Evolutionary conservation across 495 filamentous ascomycete genomes (phyloP).

Genomic region (Daldinia bambusicola): DNA sequence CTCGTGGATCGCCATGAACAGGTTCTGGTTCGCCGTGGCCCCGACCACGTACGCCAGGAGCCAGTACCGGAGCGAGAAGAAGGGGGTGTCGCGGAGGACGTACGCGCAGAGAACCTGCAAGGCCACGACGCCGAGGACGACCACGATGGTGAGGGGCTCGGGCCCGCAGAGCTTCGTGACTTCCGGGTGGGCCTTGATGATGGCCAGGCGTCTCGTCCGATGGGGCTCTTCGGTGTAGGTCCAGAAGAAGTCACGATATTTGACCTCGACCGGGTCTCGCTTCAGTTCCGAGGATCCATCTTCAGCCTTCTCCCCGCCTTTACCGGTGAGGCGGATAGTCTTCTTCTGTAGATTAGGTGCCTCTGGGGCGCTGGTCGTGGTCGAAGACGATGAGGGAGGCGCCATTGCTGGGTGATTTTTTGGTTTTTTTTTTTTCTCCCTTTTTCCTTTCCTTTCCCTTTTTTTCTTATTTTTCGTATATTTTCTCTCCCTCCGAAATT

Average conservation of each 20-base stretch:
- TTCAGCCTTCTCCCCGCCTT: conserved; percentile 35
- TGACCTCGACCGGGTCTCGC: conserved; percentile 53
- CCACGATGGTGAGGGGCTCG: conserved; percentile 94
- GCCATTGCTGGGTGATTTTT: conserved; percentile 37
- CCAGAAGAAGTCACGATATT: conserved; percentile 75
- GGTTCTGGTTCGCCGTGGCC: conserved; percentile 97
- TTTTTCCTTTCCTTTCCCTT: background rate
- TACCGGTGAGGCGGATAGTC: conserved; percentile 43
- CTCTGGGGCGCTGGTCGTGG: conserved; percentile 43
- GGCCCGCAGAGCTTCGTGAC: conserved; percentile 98
- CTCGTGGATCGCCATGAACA: conserved; percentile 98
- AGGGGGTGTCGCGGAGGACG: conserved; percentile 77
- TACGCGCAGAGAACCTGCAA: conserved; percentile 85
- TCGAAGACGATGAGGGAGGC: conserved; percentile 44
- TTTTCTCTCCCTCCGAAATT: conserved; percentile 6
- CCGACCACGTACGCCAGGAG: conserved; percentile 90
- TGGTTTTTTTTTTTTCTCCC: background rate
- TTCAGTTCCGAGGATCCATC: conserved; percentile 31
- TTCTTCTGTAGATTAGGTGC: conserved; percentile 39
- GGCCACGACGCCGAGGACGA: conserved; percentile 84
- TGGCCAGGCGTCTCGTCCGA: conserved; percentile 85
- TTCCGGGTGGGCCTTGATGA: conserved; percentile 99
- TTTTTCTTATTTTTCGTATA: background rate
- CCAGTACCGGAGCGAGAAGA: conserved; percentile 86
- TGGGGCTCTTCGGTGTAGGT: conserved; percentile 99